A percentile compares a stretch with the other conserved stretches of the same genome.
These are phyloP conservation scores for Herpetomonas samuelpessoai DNA, from an alignment of 208 protist genomes.

Conservation along the genomic window DNA sequence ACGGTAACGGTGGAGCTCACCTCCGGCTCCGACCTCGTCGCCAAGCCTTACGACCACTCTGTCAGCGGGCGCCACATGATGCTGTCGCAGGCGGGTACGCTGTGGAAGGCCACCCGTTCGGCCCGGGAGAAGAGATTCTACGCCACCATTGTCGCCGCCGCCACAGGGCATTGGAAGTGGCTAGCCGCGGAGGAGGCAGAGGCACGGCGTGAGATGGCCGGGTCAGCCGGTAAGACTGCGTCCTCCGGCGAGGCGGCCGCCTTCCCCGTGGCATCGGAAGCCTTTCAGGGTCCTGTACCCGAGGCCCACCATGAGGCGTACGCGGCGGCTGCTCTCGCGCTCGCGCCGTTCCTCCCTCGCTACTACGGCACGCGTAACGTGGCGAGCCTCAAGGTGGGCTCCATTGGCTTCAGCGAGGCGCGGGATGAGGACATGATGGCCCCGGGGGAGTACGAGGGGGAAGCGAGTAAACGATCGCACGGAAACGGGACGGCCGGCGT, in stretches of 20 bases:
- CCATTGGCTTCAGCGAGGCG: constrained; percentile 8
- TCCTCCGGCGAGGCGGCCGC: background rate
- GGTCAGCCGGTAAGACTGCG: background rate
- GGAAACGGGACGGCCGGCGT: background rate
- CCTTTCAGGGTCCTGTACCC: background rate
- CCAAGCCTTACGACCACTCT: constrained; percentile 18
- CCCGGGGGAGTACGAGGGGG: constrained; percentile 1
- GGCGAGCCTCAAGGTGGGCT: constrained; percentile 11
- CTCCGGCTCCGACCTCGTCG: constrained; percentile 4
- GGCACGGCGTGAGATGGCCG: background rate
- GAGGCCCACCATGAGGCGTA: background rate
- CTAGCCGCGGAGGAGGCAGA: constrained; percentile 4
- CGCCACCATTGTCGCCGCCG: constrained; percentile 25
- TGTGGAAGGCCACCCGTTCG: constrained; percentile 46
- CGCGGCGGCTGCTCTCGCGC: background rate
- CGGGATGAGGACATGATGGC: constrained; percentile 5
- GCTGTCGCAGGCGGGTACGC: constrained; percentile 19
- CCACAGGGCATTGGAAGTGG: background rate
- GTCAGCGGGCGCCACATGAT: constrained; percentile 37
- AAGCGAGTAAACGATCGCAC: background rate
- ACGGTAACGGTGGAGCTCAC: constrained; percentile 15
- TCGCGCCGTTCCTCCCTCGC: constrained; percentile 33
- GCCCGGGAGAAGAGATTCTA: constrained; percentile 36
- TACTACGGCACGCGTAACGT: constrained; percentile 31
- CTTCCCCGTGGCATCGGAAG: background rate